Conservation (phyloP, 768 basidiomycete genomes). For the Lentinus tigrinus region DNA sequence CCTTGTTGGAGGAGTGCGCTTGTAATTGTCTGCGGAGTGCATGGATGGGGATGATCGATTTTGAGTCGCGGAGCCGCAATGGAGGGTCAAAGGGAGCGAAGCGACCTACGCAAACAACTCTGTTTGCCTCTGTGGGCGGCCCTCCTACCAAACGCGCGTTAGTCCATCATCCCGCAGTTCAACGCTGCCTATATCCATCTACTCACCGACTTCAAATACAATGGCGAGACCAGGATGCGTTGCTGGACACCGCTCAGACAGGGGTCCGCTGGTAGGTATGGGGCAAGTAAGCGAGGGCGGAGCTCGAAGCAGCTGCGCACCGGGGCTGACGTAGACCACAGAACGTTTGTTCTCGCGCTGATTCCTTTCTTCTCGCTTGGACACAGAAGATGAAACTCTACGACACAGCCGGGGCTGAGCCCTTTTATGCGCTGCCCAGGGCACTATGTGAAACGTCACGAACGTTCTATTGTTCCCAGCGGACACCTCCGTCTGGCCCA, state of each 20-base stretch:
- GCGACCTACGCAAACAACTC: slow-evolving; percentile 6
- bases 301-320: background rate
- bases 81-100: background rate
- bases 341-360: background rate
- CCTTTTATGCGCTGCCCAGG: background rate
- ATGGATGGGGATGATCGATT: slow-evolving; percentile 12
- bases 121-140: slow-evolving; percentile 16
- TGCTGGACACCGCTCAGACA: background rate
- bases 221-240: background rate
- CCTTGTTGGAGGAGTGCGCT: background rate
- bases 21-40: slow-evolving; percentile 5
- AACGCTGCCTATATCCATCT: background rate
- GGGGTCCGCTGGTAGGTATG: background rate
- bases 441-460: background rate
- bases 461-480: background rate
- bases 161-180: background rate
- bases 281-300: background rate
- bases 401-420: background rate
- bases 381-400: background rate
- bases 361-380: background rate
- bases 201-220: background rate
- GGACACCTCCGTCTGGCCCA: background rate
- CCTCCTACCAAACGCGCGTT: slow-evolving; percentile 1
- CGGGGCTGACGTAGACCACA: background rate
- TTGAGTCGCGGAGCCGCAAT: slow-evolving; percentile 2